These are phyloP conservation scores for Suhomyces prunicola DNA, from an alignment of 805 yeast species.

Conservation along the genomic window DNA sequence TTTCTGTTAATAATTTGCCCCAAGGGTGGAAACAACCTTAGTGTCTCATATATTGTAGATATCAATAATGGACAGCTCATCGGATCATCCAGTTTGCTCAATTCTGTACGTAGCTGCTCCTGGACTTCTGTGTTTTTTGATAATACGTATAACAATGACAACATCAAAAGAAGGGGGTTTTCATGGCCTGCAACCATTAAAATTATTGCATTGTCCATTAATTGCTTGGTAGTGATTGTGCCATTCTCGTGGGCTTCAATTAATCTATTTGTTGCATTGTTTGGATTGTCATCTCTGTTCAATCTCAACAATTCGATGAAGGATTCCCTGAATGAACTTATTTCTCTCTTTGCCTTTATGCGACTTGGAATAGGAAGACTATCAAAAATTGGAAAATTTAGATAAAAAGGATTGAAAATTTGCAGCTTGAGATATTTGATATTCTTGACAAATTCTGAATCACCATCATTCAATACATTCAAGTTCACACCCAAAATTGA, in stretches of 20 bases:
- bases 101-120: constrained; percentile 20
- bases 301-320: constrained; percentile 32
- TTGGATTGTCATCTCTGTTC: constrained; percentile 13
- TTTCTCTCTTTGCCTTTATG: constrained; percentile 40
- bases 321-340: constrained; percentile 37
- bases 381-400: constrained; percentile 57
- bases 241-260: constrained; percentile 37
- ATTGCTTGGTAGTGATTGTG: constrained; percentile 42
- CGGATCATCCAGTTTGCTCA: constrained; percentile 2
- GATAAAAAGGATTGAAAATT: constrained; percentile 51
- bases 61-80: constrained; percentile 21
- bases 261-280: constrained; percentile 38
- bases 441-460: constrained; percentile 34
- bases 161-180: constrained; percentile 53
- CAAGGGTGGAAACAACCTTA: constrained; percentile 54
- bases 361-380: constrained; percentile 48
- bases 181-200: constrained; percentile 63
- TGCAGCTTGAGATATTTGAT: constrained; percentile 47
- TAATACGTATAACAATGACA: constrained; percentile 45
- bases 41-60: constrained; percentile 43
- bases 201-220: constrained; percentile 53
- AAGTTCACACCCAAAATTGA: constrained; percentile 50
- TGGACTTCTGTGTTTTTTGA: constrained; percentile 42
- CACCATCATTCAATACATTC: constrained; percentile 29
- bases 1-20: constrained; percentile 53